phyloP scores from a whole-genome alignment of 306 rosid genomes.

The Dalbergia oliveri region DNA sequence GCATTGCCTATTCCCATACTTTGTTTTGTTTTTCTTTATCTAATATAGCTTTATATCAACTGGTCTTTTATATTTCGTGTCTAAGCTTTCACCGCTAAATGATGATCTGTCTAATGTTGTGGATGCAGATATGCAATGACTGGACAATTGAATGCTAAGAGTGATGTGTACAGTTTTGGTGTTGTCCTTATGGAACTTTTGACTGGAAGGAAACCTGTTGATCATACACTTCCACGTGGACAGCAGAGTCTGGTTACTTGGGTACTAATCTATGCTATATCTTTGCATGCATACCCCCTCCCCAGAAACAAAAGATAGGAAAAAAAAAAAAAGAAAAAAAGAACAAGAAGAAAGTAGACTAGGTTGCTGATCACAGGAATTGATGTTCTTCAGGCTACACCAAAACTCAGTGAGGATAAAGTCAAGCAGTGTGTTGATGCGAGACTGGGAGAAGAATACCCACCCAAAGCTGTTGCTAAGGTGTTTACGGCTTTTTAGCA shows the following conservation, averaged over 20 bases:
- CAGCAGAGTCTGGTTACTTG: constrained; percentile 97
- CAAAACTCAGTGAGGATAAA: constrained; percentile 95
- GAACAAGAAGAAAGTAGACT: neutral
- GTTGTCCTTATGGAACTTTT: constrained; percentile 92
- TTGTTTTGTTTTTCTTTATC: constrained; percentile 34
- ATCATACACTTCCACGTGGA: constrained; percentile 93
- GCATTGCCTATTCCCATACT: neutral
- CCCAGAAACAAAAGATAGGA: neutral
- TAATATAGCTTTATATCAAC: neutral
- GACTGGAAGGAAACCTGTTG: constrained; percentile 95
- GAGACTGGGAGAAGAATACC: constrained; percentile 86
- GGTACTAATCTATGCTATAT: constrained; percentile 62
- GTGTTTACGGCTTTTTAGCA: constrained; percentile 45
- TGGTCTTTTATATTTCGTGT: constrained; percentile 11
- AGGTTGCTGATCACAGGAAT: constrained; percentile 49
- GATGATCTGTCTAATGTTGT: constrained; percentile 38
- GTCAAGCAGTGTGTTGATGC: constrained; percentile 90
- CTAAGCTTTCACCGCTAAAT: constrained; percentile 19
- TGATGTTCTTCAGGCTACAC: constrained; percentile 78
- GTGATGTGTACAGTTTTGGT: constrained; percentile 97
- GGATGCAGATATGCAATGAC: constrained; percentile 93
- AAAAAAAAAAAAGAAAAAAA: neutral
- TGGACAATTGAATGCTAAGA: constrained; percentile 93
- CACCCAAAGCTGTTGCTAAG: constrained; percentile 97
- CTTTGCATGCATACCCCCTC: neutral